Base-by-base conservation (phyloP, 768 basidiomycete species). In the Suillus luteus region DNA sequence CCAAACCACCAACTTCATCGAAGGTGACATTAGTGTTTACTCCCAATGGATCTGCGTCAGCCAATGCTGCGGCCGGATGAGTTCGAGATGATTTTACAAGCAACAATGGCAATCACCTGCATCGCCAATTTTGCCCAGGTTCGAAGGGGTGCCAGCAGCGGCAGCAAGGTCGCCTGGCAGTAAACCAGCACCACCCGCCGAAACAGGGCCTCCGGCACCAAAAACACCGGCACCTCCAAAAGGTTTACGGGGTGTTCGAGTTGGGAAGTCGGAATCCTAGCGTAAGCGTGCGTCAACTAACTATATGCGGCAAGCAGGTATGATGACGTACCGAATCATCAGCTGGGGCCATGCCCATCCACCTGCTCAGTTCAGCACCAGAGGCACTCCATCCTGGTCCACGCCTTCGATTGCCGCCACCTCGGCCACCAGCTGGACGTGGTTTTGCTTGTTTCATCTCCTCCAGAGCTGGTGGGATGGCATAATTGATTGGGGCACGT, bases 31-130 rank as follows among this genome's bases (percentile, higher is more conserved):
- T 93, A 68, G 88, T 85, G 69, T 96, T 95, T 9, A 96, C 92
- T 15, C 95, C 95, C 17, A 99, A 82, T 4, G 97, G 97, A 77
- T 99, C 97, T 3, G 93, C 91, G 73, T 99, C 97, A 9, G 96
- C 95, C 17, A 96, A 84, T 46, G 87, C 95, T 93, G 54, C 65
- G 52, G 61, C 38, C 15, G 49, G 49, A 44, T 17, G 64, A 49
- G 27, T 68, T 63, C 38, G 0, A 59, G 52, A 46, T 63, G 62
- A 72, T 22, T 51, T 51, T 65, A 46, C 52, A 65, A 68, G 37
- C 68, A 67, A 19, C 70, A 60, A 17, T 35, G 1, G 33, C 62
- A 27, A 76, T 65, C 67, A 87, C 90, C 84, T 65, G 91, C 82
- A 70, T 93, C 92, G 5, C 90, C 88, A 55, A 95, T 84, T 74